These are phyloP conservation scores for Pseudopithomyces chartarum DNA, from an alignment of 2,329 filamentous ascomycete species.

Conservation along the genomic window DNA sequence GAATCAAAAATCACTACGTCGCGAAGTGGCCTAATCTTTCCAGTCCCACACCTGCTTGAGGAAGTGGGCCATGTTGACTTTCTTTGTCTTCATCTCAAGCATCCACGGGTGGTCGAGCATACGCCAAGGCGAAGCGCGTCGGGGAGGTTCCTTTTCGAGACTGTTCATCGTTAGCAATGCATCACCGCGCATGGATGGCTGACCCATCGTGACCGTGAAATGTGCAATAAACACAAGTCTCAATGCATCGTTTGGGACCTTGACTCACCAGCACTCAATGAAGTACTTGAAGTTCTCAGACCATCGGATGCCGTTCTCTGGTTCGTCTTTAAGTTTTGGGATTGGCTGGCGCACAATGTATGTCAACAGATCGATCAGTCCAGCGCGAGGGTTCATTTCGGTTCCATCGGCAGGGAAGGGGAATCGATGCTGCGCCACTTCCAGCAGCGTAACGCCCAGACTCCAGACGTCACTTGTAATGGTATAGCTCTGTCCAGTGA, in stretches of 20 bases:
- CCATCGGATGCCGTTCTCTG: conserved; percentile 87
- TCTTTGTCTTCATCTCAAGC: conserved; percentile 91
- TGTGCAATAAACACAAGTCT: not conserved
- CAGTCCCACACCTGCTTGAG: conserved; percentile 96
- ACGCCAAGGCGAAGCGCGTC: conserved; percentile 92
- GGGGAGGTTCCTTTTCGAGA: conserved; percentile 87
- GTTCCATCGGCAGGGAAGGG: conserved; percentile 97
- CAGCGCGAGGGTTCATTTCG: conserved; percentile 90
- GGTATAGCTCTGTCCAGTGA: conserved; percentile 96
- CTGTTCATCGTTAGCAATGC: conserved; percentile 55
- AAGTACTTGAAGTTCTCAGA: conserved; percentile 99
- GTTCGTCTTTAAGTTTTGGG: conserved; percentile 94
- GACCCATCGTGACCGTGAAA: too few relatives aligned
- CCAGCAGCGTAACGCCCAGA: conserved; percentile 92
- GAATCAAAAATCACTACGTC: conserved; percentile 12
- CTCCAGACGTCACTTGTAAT: conserved; percentile 99
- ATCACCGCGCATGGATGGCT: not conserved
- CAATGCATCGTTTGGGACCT: not conserved
- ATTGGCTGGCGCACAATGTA: conserved; percentile 97
- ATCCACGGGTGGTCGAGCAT: conserved; percentile 99
- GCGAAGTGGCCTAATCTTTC: conserved; percentile 63
- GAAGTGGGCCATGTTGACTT: conserved; percentile 97
- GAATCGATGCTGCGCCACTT: conserved; percentile 98
- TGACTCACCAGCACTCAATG: conserved; percentile 94
- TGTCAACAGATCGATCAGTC: conserved; percentile 91